Conservation (phyloP, 495 filamentous ascomycete species). For the Penicillium soppii region DNA sequence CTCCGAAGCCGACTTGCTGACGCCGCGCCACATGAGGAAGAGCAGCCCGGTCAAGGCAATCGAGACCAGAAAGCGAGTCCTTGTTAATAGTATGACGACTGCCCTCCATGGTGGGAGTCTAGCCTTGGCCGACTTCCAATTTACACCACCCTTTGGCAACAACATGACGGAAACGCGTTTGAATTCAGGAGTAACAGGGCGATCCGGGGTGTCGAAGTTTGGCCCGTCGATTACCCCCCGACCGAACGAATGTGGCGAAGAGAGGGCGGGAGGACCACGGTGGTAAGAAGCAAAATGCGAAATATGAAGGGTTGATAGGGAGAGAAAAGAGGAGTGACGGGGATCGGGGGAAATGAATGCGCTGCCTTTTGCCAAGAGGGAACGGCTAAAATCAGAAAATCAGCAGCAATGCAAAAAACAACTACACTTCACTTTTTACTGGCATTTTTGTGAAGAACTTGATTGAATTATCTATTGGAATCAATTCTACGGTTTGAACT, state of each 20-base stretch:
- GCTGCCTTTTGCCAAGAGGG: constrained; percentile 5
- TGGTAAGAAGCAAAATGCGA: background rate
- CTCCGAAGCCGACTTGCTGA: constrained; percentile 75
- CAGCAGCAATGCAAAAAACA: background rate
- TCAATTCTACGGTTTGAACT: too few relatives aligned
- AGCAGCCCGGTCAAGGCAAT: constrained; percentile 70
- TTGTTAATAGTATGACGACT: constrained; percentile 71
- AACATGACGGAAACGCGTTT: constrained; percentile 50
- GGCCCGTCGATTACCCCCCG: constrained; percentile 21
- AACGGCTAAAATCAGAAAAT: constrained; percentile 4
- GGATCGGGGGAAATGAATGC: constrained; percentile 24
- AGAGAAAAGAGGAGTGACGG: constrained; percentile 24
- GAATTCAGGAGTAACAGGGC: constrained; percentile 6
- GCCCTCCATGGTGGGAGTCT: constrained; percentile 80
- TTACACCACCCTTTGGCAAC: constrained; percentile 84
- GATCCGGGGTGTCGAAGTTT: constrained; percentile 2
- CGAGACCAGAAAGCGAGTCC: constrained; percentile 76
- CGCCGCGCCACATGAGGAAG: constrained; percentile 86
- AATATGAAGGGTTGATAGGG: constrained; percentile 9
- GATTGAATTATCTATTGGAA: too few relatives aligned
- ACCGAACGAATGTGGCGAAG: constrained; percentile 29
- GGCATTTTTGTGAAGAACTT: too few relatives aligned
- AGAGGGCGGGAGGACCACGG: constrained; percentile 13
- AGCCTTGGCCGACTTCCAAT: constrained; percentile 86
- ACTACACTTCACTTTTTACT: background rate